Percentiles rank a stretch among this genome's conserved stretches.
Evolutionary conservation across 1,139 yeast species (phyloP).

Genomic region (Kodamaea fungicola): DNA sequence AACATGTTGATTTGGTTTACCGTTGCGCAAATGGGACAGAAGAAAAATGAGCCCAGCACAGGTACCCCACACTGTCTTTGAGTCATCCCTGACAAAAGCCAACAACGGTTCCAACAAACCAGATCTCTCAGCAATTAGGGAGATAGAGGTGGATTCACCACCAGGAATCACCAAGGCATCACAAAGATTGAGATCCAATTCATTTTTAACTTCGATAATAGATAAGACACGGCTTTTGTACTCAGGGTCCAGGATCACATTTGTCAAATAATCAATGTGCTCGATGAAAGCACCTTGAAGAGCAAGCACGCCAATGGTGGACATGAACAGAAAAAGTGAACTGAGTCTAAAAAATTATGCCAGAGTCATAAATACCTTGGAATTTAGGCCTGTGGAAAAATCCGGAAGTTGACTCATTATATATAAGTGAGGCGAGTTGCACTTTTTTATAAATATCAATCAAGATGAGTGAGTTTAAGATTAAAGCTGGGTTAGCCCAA

Average conservation of each 20-base stretch:
- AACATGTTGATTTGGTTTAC: slow-evolving; percentile 54
- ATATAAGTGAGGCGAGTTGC: no score
- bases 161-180: slow-evolving; percentile 73
- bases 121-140: slow-evolving; percentile 67
- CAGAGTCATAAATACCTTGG: no score
- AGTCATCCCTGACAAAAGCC: slow-evolving; percentile 43
- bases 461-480: slow-evolving; percentile 51
- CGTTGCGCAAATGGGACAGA: slow-evolving; percentile 54
- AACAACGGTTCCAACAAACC: slow-evolving; percentile 55
- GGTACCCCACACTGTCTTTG: slow-evolving; percentile 76
- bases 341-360: no score
- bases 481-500: slow-evolving; percentile 82
- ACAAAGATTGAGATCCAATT: slow-evolving; percentile 46
- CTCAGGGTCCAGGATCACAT: slow-evolving; percentile 26
- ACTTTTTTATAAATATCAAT: not conserved
- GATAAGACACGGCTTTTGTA: slow-evolving; percentile 18
- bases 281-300: slow-evolving; percentile 80
- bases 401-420: no score
- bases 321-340: no score
- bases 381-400: no score
- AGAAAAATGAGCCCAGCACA: slow-evolving; percentile 80
- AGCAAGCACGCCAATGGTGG: slow-evolving; percentile 64
- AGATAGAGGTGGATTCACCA: slow-evolving; percentile 79
- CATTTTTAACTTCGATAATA: slow-evolving; percentile 53
- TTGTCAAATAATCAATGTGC: slow-evolving; percentile 54